Evolutionary conservation across 192 early-diverging fungal genomes (phyloP).

Genomic region (Coemansia sp.): DNA sequence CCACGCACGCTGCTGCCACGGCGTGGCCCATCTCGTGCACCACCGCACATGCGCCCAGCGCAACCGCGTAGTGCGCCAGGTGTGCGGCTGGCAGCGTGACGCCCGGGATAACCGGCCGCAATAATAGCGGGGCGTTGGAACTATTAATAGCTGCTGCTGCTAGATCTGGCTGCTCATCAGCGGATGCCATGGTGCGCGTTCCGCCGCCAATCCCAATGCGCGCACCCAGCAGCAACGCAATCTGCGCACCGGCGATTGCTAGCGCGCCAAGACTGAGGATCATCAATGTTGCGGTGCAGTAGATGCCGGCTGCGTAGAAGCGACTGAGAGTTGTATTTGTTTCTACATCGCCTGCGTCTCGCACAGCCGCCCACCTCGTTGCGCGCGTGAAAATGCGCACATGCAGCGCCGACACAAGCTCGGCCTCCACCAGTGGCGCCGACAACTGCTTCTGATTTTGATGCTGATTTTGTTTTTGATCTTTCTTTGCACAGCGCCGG

Average conservation of each 20-base stretch:
- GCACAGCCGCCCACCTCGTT: constrained; percentile 5
- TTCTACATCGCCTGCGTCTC: neutral
- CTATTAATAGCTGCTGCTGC: neutral
- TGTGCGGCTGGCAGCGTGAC: constrained; percentile 40
- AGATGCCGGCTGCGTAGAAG: constrained; percentile 20
- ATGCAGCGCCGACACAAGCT: constrained; percentile 43
- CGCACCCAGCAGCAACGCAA: constrained; percentile 8
- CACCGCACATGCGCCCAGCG: constrained; percentile 24
- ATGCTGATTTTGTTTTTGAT: neutral
- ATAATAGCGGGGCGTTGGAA: constrained; percentile 7
- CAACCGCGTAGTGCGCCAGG: constrained; percentile 29
- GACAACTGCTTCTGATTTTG: neutral
- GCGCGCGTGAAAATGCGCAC: constrained; percentile 22
- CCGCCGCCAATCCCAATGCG: too few species aligned
- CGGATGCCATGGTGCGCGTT: too few species aligned
- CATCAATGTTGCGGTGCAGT: constrained; percentile 21
- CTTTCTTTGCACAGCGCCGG: neutral
- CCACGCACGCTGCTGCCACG: constrained; percentile 23
- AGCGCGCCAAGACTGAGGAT: constrained; percentile 15
- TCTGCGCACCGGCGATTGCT: constrained; percentile 22
- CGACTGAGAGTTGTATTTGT: neutral
- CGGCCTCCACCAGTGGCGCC: neutral
- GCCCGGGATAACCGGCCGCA: constrained; percentile 42
- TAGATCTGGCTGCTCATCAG: neutral
- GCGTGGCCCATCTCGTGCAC: constrained; percentile 50